Conservation (phyloP, 2,329 filamentous ascomycete genomes). For the Zymoseptoria passerinii region DNA sequence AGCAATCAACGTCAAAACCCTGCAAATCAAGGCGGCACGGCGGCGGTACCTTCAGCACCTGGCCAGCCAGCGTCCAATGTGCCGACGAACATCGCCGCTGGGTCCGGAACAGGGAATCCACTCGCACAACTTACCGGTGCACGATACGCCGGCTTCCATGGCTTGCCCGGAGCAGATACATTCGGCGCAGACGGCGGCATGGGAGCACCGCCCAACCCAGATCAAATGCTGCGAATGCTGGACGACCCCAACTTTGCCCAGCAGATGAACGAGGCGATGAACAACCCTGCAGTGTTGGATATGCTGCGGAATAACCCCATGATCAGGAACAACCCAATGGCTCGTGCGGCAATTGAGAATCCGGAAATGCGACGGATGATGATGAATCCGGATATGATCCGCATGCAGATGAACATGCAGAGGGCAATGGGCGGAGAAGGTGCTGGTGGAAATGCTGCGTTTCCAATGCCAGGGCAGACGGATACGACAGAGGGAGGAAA, state of each 20-base stretch:
- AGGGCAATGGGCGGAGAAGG: constrained; percentile 50
- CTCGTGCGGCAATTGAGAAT: constrained; percentile 77
- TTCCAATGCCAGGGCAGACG: constrained; percentile 85
- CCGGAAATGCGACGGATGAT: constrained; percentile 87
- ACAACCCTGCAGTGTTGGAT: constrained; percentile 89
- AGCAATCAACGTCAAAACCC: constrained; percentile 64
- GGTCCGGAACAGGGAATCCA: constrained; percentile 73
- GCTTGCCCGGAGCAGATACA: constrained; percentile 75
- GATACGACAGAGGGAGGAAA: constrained; percentile 59
- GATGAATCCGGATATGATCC: constrained; percentile 77
- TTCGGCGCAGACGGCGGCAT: constrained; percentile 95
- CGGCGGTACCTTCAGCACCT: constrained; percentile 30
- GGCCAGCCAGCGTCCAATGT: constrained; percentile 52
- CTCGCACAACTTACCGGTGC: constrained; percentile 86
- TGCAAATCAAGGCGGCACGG: constrained; percentile 40
- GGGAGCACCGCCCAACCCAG: constrained; percentile 75
- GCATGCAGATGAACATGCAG: constrained; percentile 76
- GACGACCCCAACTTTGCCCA: constrained; percentile 80
- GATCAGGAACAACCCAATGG: constrained; percentile 84
- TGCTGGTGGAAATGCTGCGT: constrained; percentile 45
- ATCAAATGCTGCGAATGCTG: constrained; percentile 76
- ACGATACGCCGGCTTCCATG: constrained; percentile 84
- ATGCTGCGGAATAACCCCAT: constrained; percentile 58
- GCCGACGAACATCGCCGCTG: constrained; percentile 70
- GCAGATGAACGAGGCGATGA: constrained; percentile 87